Percentiles rank a stretch among this genome's conserved stretches.
phyloP scores from a whole-genome alignment of 1,139 yeast species.

The Tardiomyces digboiensis region DNA sequence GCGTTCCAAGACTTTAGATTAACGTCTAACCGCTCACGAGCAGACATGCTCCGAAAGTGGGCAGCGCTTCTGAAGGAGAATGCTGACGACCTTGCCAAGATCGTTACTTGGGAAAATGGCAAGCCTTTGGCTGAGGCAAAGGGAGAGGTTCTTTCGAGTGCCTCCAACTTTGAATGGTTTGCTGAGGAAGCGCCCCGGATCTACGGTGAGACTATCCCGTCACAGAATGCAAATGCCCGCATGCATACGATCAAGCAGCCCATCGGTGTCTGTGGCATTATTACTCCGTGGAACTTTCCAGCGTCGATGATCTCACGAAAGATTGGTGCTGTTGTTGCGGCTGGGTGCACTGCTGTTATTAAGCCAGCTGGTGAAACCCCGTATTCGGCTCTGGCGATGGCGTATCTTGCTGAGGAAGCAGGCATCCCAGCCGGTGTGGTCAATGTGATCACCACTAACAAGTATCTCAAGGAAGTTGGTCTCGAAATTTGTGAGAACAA shows the following conservation, averaged over 20 bases:
- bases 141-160: conserved; percentile 72
- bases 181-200: conserved; percentile 77
- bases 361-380: conserved; percentile 94
- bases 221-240: conserved; percentile 46
- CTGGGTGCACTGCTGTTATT: conserved; percentile 84
- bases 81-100: conserved; percentile 61
- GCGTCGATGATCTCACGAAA: conserved; percentile 91
- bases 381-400: conserved; percentile 73
- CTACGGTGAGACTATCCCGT: conserved; percentile 64
- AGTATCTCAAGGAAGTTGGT: conserved; percentile 49
- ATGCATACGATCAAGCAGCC: conserved; percentile 68
- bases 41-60: conserved; percentile 55
- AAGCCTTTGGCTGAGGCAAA: conserved; percentile 66
- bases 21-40: conserved; percentile 54
- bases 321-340: conserved; percentile 85
- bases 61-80: conserved; percentile 54
- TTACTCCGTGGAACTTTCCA: conserved; percentile 97
- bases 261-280: conserved; percentile 81
- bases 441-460: conserved; percentile 55
- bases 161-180: conserved; percentile 80
- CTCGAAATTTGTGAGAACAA: conserved; percentile 59
- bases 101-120: conserved; percentile 77
- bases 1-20: conserved; percentile 53
- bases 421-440: conserved; percentile 84
- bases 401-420: conserved; percentile 60